Evolutionary conservation across 805 yeast genomes (phyloP), one percentile per base, ranked within the genome.

Genomic region (Saturnispora besseyi): DNA sequence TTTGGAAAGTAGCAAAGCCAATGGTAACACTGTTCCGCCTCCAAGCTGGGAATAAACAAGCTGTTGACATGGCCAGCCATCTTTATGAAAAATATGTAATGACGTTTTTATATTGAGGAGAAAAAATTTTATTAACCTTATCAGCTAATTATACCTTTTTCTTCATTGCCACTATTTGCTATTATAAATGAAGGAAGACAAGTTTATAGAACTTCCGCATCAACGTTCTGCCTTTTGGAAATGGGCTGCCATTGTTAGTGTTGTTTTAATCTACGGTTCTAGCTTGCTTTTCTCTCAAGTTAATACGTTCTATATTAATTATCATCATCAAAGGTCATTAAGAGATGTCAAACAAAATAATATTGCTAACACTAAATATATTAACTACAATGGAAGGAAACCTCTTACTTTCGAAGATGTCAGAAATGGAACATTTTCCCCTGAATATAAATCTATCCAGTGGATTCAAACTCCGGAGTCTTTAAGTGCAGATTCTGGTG

Each of bases 391-490:
- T 42, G 32, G 44, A 4, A 63, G 61, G 41, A 47, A 49, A 7
- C 67, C 69, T 6, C 44, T 76, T 8, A 61, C 71, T 0, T 73
- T 79, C 46, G 66, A 68, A 1, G 67, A 70, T 38, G 67, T 73
- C 2, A 73, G 91, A 55, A 75, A 77, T 46, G 79, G 79, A 1
- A 71, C 76, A 3, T 84, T 84, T 57, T 53, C 61, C 0, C 83
- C 93, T 0, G 64, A 68, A 13, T 64, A 59, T 45, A 76, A 77
- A 53, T 63, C 75, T 8, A 70, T 87, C 31, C 91, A 84, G 62
- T 87, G 96, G 96, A 77, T 87, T 42, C 60, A 59, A 49, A 66
- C 73, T 1, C 78, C 79, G 1, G 71, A 71, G 24, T 76, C 83
- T 0, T 59, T 67, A 9, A 54, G 56, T 11, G 66, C 77, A 53